These are phyloP conservation scores for Eucalyptus pumila DNA, from an alignment of 345 rosid genomes.

Conservation along the genomic window DNA sequence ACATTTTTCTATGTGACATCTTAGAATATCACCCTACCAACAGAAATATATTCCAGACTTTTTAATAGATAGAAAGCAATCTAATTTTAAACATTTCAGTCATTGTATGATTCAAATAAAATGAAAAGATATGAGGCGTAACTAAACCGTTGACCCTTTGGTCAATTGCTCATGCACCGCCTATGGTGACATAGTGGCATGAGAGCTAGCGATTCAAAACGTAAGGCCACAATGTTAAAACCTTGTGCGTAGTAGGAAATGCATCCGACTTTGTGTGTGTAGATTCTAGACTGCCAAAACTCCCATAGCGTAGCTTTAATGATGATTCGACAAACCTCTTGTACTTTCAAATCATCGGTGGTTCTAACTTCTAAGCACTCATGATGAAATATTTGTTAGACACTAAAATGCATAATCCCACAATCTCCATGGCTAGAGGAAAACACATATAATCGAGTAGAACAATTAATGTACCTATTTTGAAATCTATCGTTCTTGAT, in stretches of 20 bases:
- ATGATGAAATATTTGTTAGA: no score
- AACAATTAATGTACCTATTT: no score
- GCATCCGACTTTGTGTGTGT: background rate
- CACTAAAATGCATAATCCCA: no score
- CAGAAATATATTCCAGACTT: background rate
- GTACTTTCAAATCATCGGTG: background rate
- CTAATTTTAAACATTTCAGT: background rate
- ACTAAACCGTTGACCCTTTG: fast-evolving
- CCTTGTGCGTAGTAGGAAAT: background rate
- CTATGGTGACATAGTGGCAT: background rate
- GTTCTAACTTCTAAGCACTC: background rate
- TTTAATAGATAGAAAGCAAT: background rate
- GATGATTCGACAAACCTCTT: background rate
- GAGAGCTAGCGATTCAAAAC: background rate
- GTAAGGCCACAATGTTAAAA: background rate
- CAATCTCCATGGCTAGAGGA: no score
- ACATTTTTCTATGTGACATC: background rate
- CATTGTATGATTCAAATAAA: background rate
- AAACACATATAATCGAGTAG: no score
- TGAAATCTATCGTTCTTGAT: no score
- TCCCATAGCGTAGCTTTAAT: background rate
- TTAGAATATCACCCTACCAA: background rate
- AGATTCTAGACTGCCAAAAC: background rate
- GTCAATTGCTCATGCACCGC: background rate
- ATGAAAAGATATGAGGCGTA: background rate